Evolutionary conservation across 2,329 filamentous ascomycete genomes (phyloP), one percentile per base, ranked within the genome.

Genomic region (Plenodomus lindquistii): DNA sequence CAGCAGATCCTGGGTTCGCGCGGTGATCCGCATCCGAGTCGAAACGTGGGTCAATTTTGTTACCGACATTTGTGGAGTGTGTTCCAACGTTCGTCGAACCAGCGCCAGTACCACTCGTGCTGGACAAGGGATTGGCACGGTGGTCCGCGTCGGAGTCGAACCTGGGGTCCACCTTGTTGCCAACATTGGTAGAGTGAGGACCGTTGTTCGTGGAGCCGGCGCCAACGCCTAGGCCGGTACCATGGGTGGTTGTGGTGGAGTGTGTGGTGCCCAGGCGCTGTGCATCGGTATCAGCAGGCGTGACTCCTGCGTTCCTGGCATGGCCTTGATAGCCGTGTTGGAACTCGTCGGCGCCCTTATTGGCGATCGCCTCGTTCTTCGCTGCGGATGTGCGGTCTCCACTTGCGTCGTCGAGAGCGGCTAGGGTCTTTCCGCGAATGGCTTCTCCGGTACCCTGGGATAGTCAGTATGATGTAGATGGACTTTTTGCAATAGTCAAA

Each of bases 391-490:
- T 48, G 34, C 55, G 62, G 49, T 69, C 69, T 18, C 68, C 68
- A 13, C 62, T 50, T 4, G 67, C 69, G 16, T 55, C 57, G 44
- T 74, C 72, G 37, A 69, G 59, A 22, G 65, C 59, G 4, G 68
- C 64, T 44, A 73, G 72, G 47, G 72, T 54, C 39, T 70, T 69
- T 37, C 71, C 72, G 5, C 72, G 70, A 43, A 74, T 65, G 15
- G 67, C 68, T 53, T 74, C 71, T 37, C 72, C 72, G 17, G 67
- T 63, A 31, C 72, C 70, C 70, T 70, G 29, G 8, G n/a, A 10
- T 35, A 31, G 46, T 66, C 22, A 65, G 52, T 46, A 40, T 10
- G 11, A 13, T 4, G 21, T 2, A 11, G 15, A 43, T 17, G 16
- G 27, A 21, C n/a, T 2, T 10, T 31, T 19, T 2, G 21, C 18